phyloP scores from a whole-genome alignment of 768 basidiomycete genomes.

The Lactifluus piperatus region DNA sequence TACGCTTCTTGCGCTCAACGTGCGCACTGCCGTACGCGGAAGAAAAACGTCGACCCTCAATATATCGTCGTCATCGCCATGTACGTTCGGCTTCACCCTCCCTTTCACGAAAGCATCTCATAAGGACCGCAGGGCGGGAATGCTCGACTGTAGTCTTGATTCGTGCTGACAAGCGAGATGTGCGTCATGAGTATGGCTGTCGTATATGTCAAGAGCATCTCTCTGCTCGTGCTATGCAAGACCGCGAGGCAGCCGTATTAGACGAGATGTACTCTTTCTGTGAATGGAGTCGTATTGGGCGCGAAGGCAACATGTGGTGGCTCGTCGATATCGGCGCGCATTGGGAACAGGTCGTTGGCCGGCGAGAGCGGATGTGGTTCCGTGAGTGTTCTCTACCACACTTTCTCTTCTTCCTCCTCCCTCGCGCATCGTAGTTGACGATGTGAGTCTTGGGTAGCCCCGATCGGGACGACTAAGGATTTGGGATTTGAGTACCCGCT shows the following conservation, averaged over 20 bases:
- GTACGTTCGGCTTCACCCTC: conserved; percentile 37
- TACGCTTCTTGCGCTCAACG: conserved; percentile 48
- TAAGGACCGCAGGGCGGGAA: conserved; percentile 39
- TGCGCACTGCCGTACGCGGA: conserved; percentile 26
- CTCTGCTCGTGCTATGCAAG: conserved; percentile 45
- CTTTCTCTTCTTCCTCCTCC: background rate
- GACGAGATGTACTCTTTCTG: conserved; percentile 45
- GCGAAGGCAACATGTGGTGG: too few species aligned
- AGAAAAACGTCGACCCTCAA: conserved; percentile 47
- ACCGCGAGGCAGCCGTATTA: conserved; percentile 50
- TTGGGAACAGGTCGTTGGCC: too few species aligned
- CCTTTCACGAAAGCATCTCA: background rate
- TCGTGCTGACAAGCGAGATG: too few species aligned
- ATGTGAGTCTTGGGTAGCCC: conserved; percentile 27
- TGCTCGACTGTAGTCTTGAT: conserved; percentile 53
- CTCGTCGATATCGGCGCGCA: too few species aligned
- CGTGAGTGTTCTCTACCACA: too few species aligned
- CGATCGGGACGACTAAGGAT: conserved; percentile 44
- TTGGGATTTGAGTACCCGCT: conserved; percentile 57
- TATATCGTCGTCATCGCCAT: conserved; percentile 64
- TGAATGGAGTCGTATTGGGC: too few species aligned
- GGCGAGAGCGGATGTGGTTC: too few species aligned
- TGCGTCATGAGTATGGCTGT: too few species aligned
- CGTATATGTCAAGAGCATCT: conserved; percentile 72
- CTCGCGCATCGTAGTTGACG: background rate